Conservation (phyloP, 208 protist genomes). For the Leishmania guyanensis region DNA sequence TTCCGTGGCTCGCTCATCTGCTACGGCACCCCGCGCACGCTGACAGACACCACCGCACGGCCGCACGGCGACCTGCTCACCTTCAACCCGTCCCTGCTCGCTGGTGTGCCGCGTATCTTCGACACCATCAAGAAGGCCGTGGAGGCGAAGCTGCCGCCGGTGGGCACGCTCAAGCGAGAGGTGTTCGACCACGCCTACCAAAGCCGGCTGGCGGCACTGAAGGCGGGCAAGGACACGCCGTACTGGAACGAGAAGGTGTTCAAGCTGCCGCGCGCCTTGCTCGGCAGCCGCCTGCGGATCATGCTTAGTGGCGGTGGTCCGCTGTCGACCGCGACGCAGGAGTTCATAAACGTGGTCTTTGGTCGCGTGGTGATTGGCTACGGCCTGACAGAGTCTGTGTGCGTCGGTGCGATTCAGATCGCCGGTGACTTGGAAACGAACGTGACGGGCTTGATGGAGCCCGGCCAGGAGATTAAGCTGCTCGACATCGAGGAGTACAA, state of each 20-base stretch:
- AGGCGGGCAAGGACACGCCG: conserved; percentile 80
- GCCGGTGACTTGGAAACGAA: conserved; percentile 55
- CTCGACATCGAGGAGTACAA: conserved; percentile 89
- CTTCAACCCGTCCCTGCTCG: conserved; percentile 74
- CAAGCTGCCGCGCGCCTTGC: conserved; percentile 33
- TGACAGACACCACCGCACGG: conserved; percentile 70
- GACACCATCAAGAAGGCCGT: conserved; percentile 82
- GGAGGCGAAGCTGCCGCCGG: conserved; percentile 71
- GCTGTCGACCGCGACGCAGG: conserved; percentile 66
- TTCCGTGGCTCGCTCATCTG: conserved; percentile 63
- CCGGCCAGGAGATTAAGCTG: conserved; percentile 89
- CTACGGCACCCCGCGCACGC: conserved; percentile 80
- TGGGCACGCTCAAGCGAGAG: conserved; percentile 64
- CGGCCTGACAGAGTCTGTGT: conserved; percentile 90
- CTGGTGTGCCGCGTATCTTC: conserved; percentile 90
- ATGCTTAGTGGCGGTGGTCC: conserved; percentile 88
- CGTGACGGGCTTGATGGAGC: conserved; percentile 68
- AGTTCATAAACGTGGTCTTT: conserved; percentile 89
- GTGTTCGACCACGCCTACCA: conserved; percentile 81
- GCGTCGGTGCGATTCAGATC: conserved; percentile 71
- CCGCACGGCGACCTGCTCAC: conserved; percentile 85
- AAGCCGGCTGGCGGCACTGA: conserved; percentile 59
- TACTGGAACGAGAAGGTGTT: conserved; percentile 90
- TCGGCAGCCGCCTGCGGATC: conserved; percentile 67
- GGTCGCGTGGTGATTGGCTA: conserved; percentile 71